These are phyloP conservation scores for Pichia exigua DNA, from an alignment of 805 yeast species.

Conservation along the genomic window DNA sequence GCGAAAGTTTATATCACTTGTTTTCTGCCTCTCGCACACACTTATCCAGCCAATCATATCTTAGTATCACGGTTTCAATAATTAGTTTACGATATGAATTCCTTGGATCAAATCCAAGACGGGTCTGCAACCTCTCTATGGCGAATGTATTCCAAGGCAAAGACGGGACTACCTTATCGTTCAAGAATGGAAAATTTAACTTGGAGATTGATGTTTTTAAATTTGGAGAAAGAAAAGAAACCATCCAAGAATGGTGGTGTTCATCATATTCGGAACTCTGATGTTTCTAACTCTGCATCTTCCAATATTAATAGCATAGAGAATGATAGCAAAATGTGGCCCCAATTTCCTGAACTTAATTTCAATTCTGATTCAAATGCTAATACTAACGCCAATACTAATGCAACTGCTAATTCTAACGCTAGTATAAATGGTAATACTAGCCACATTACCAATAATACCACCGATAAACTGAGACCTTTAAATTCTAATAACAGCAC, in stretches of 20 bases:
- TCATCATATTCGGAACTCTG: neutral
- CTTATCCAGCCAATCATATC: neutral
- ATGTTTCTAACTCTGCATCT: neutral
- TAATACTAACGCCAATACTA: neutral
- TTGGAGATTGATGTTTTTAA: conserved; percentile 78
- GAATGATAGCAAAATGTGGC: conserved; percentile 19
- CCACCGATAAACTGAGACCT: conserved; percentile 2
- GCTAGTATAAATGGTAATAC: neutral
- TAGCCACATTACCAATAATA: conserved; percentile 1
- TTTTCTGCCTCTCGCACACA: neutral
- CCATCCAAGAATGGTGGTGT: neutral
- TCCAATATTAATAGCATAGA: neutral
- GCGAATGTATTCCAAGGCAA: conserved; percentile 76
- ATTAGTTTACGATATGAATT: neutral
- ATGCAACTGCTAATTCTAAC: neutral
- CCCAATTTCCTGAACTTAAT: conserved; percentile 28
- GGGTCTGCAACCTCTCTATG: conserved; percentile 51
- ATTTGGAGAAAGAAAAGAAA: conserved; percentile 17
- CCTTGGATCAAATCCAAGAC: conserved; percentile 15
- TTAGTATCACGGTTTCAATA: neutral
- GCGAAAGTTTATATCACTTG: neutral
- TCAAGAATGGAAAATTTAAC: conserved; percentile 77
- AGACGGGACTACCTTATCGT: conserved; percentile 64
- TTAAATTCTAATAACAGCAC: neutral
- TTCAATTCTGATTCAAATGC: conserved; percentile 6